phyloP scores from a whole-genome alignment of 371 early-diverging fungal genomes.

The Dipsacomyces acuminosporus region DNA sequence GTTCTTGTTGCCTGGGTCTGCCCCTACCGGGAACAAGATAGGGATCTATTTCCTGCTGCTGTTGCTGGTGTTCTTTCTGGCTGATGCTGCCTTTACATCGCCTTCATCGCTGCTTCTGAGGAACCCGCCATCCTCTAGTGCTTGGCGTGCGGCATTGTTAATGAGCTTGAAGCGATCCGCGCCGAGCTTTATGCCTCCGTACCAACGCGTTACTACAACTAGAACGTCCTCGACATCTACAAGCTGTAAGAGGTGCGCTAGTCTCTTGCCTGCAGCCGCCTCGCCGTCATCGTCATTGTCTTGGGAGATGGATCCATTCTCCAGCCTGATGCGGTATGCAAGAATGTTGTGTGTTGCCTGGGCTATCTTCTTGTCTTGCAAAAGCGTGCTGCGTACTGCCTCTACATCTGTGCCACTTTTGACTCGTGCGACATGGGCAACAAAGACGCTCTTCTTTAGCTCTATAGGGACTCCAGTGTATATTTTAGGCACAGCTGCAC shows the following conservation, averaged over 20 bases:
- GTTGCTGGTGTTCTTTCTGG: no score
- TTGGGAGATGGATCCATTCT: conserved; percentile 36
- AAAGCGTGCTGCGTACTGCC: conserved; percentile 55
- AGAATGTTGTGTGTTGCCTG: conserved; percentile 86
- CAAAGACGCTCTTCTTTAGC: conserved; percentile 83
- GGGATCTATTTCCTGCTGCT: no score
- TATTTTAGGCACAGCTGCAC: conserved; percentile 47
- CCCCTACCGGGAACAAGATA: no score
- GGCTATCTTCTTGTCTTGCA: conserved; percentile 71
- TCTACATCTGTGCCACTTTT: conserved; percentile 55
- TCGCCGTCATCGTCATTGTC: conserved; percentile 84
- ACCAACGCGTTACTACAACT: conserved; percentile 88
- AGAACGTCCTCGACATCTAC: conserved; percentile 67
- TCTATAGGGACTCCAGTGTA: conserved; percentile 55
- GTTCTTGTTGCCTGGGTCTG: no score
- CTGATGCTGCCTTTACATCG: no score
- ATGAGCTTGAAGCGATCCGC: conserved; percentile 89
- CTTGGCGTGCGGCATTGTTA: conserved; percentile 72
- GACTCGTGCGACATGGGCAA: conserved; percentile 75
- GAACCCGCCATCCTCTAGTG: conserved; percentile 63
- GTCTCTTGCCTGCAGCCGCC: conserved; percentile 73
- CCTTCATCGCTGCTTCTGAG: conserved; percentile 48
- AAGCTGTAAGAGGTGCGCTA: conserved; percentile 72
- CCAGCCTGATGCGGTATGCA: conserved; percentile 73
- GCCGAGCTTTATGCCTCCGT: conserved; percentile 79